phyloP scores from a whole-genome alignment of 116 monocot species.

The Trichopus zeylanicus region DNA sequence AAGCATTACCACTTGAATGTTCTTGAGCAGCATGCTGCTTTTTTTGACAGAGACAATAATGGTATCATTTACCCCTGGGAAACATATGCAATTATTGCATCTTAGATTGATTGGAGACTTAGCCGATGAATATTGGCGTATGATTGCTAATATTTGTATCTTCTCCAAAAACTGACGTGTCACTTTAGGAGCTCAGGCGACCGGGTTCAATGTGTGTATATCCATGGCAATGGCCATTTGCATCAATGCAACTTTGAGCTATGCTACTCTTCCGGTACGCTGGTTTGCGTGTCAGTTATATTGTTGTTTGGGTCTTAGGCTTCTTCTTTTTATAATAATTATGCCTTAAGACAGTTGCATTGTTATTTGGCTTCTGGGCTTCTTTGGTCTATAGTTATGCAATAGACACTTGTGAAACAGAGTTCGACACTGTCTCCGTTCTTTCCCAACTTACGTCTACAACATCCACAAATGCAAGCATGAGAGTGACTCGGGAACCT shows the following conservation, averaged over 20 bases:
- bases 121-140: too few relatives aligned
- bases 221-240: conserved; percentile 40
- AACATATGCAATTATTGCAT: conserved; percentile 66
- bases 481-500: conserved; percentile 75
- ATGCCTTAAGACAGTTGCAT: too few relatives aligned
- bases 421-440: conserved; percentile 62
- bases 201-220: too few relatives aligned
- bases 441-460: conserved; percentile 47
- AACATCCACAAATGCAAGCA: conserved; percentile 84
- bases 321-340: too few relatives aligned
- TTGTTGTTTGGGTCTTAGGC: too few relatives aligned
- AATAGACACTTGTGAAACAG: conserved; percentile 21
- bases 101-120: too few relatives aligned
- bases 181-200: too few relatives aligned
- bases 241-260: conserved; percentile 54
- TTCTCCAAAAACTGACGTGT: too few relatives aligned
- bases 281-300: too few relatives aligned
- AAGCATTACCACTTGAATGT: conserved; percentile 36
- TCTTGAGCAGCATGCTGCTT: conserved; percentile 64
- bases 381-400: too few relatives aligned
- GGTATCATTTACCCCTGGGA: conserved; percentile 84
- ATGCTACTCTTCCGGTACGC: conserved; percentile 57
- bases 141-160: too few relatives aligned
- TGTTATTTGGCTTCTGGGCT: too few relatives aligned
- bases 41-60: conserved; percentile 57